Base-by-base conservation (phyloP, 225 moss, liverwort and hornwort species). In the Sphagnum contortum region DNA sequence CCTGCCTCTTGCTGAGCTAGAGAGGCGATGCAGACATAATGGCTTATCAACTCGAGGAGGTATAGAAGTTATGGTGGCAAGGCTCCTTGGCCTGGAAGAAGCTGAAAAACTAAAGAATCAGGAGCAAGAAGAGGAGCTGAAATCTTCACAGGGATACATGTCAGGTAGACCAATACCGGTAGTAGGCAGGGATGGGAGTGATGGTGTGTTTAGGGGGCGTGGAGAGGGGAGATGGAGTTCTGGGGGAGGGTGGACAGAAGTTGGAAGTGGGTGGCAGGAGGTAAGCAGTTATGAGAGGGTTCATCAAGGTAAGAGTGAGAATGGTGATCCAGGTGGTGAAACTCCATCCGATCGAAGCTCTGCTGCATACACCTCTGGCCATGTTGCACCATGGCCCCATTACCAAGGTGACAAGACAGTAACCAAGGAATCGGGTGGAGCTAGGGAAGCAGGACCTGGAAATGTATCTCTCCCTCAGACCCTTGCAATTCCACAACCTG, bases 31-130 rank as follows among this genome's bases (percentile, higher is more conserved):
- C 71, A 87, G 91, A 73, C 98, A 99, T 64, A 99, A 99, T 61
- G 98, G 98, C 50, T 72, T 99, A 63, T 99, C 98, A 61, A 93
- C 68, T 68, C 80, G 98, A 73, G 98, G 98, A 68, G 98, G 93
- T 29, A 79, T 64, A 68, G 98, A 99, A 65, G 83, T 99, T 49
- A 93, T 99, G 98, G 98, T 93, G 51, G 93, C 93, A 52, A 83
- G 98, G 48, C 78, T 99, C 50, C 82, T 99, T 66, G 93, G 98
- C 76, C 72, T 99, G 66, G 98, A 93, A 75, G 98, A 99, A 71
- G 98, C 98, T 65, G 98, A 99, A 75, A 93, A 93, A 78, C 98
- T 91, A 77, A 99, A 93, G 67, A 89, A 80, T 67, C 91, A 91
- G 69, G 98, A 91, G 75, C 85, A 91, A 67, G 90, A 92, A 77